Evolutionary conservation across 2,329 filamentous ascomycete genomes (phyloP), one percentile per base, ranked within the genome.

Genomic region (Ophioceras dolichostomum): DNA sequence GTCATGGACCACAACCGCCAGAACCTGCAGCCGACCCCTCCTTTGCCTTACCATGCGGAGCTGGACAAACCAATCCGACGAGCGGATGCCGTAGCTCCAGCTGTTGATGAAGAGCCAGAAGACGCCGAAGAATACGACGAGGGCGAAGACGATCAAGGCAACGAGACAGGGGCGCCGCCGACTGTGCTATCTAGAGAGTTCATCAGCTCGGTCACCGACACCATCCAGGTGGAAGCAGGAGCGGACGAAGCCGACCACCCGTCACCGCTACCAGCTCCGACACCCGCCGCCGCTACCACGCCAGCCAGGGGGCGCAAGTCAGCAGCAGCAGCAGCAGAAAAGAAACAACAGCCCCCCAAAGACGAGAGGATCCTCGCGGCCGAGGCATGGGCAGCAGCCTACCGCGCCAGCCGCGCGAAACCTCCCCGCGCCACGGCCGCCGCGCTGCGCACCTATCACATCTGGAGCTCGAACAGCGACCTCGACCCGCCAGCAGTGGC

Each of bases 41-140:
- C 83, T 4, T 64, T 73, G 6, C 86, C 87, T 1, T 66, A 70
- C 13, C 69, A 76, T 47, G 77, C 73, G 4, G 87, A 93, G 50
- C 62, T 78, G 4, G 67, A 77, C 31, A 49, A 71, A 18, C 78
- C 79, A 0, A 81, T 88, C 38, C 60, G 67, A 13, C 51, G 78
- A 13, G 65, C 67, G 1, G 59, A 69, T 32, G 67, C 5, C 49
- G 58, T 10, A 40, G 48, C 5, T 42, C 48, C 40, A 34, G 47
- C 45, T 4, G 44, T 57, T 3, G 49, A 53, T 3, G 50, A 58
- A n/a, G 44, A 44, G 26, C 46, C 46, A 10, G 55, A 58, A 18
- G 45, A 52, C 1, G 45, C 44, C 12, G 47, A 49, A 16, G 40
- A 37, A n/a, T n/a, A n/a, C 20, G 30, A 22, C 14, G 37, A 36